Conservation (phyloP, 192 early-diverging fungal genomes). For the Pecoramyces ruminantium region DNA sequence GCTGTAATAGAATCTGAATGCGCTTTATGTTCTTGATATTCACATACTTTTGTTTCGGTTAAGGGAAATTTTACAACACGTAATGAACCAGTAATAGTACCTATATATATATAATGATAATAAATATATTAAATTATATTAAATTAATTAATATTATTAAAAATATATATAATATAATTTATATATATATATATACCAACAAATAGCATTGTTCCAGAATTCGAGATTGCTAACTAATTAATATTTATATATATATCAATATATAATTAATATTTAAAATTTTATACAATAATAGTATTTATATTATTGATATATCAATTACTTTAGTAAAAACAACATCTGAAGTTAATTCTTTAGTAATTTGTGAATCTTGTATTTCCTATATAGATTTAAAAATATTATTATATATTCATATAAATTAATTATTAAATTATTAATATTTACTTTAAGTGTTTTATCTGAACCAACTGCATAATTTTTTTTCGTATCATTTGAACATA, state of each 20-base stretch:
- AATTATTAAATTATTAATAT: too few relatives aligned
- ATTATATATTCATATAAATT: too few relatives aligned
- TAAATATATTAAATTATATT: too few relatives aligned
- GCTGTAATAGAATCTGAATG: slow-evolving; percentile 30
- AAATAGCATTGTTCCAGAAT: slow-evolving; percentile 47
- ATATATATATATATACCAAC: slow-evolving; percentile 10
- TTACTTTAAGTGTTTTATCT: slow-evolving; percentile 36
- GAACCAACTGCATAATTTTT: slow-evolving; percentile 35
- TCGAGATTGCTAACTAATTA: slow-evolving; percentile 14
- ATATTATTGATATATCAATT: background rate
- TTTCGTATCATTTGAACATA: slow-evolving; percentile 25
- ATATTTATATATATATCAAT: background rate
- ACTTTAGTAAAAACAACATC: slow-evolving; percentile 34
- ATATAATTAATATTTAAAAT: background rate
- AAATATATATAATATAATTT: background rate
- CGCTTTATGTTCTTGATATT: slow-evolving; percentile 41
- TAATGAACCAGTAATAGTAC: slow-evolving; percentile 28
- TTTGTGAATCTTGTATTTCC: slow-evolving; percentile 42
- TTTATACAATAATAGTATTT: too few relatives aligned
- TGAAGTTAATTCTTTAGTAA: slow-evolving; percentile 27
- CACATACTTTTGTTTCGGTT: slow-evolving; percentile 6
- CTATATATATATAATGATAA: slow-evolving; percentile 3
- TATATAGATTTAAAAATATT: slow-evolving; percentile 3
- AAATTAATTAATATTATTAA: too few relatives aligned
- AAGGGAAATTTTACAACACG: slow-evolving; percentile 39